Evolutionary conservation across 73 alveolate species (phyloP).

Genomic region (Uronychia setigera): DNA sequence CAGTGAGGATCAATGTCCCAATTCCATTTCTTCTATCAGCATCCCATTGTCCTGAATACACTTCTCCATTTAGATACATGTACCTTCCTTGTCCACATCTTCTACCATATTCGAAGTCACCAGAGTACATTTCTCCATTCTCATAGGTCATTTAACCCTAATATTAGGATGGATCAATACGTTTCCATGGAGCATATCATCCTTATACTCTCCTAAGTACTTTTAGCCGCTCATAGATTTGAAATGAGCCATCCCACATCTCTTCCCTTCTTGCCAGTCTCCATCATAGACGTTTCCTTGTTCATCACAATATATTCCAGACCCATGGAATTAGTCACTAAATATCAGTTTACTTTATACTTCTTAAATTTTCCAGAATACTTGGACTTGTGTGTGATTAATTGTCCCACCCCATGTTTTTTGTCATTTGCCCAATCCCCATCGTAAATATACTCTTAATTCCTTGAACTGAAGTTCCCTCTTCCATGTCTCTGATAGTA

Average conservation of each 20-base stretch:
- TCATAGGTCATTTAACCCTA: too few species aligned
- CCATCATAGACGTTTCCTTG: slow-evolving; percentile 55
- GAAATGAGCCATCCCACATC: slow-evolving; percentile 27
- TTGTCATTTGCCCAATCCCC: slow-evolving; percentile 36
- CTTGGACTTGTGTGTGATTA: slow-evolving; percentile 23
- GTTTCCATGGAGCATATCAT: slow-evolving; percentile 26
- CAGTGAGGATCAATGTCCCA: too few species aligned
- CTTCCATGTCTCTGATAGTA: slow-evolving; percentile 41
- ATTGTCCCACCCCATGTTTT: slow-evolving; percentile 38
- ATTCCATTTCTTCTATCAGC: too few species aligned
- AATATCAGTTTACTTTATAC: too few species aligned
- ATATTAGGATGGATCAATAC: too few species aligned
- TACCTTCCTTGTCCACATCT: too few species aligned
- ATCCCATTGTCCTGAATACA: too few species aligned
- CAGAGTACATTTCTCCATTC: slow-evolving; percentile 31
- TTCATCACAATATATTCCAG: slow-evolving; percentile 25
- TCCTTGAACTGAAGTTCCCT: slow-evolving; percentile 22
- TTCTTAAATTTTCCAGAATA: slow-evolving; percentile 27
- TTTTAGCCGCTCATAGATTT: slow-evolving; percentile 14
- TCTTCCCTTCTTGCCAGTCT: slow-evolving; percentile 39
- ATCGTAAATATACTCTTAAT: slow-evolving; percentile 37
- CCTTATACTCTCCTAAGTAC: slow-evolving; percentile 38
- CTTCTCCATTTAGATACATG: too few species aligned
- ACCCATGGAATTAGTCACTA: slow-evolving; percentile 29
- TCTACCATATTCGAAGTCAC: slow-evolving; percentile 9